Conservation (phyloP, 495 filamentous ascomycete genomes). For the Penicillium bovifimosum region DNA sequence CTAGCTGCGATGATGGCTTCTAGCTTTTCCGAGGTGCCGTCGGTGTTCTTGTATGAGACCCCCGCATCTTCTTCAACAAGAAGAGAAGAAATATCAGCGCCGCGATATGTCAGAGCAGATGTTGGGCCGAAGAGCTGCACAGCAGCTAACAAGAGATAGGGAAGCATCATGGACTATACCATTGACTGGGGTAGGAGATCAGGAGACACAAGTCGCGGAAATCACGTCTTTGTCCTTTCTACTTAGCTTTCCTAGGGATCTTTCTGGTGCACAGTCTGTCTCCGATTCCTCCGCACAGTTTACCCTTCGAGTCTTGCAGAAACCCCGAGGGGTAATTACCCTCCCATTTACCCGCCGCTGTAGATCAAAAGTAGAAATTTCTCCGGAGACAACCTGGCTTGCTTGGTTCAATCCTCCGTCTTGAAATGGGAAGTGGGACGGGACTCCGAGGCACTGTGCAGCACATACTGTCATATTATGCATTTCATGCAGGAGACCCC, state of each 20-base stretch:
- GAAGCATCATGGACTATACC: constrained; percentile 13
- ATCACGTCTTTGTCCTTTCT: not conserved
- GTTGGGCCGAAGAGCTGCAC: constrained; percentile 19
- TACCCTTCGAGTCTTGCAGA: not conserved
- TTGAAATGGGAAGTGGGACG: not conserved
- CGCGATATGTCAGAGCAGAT: constrained; percentile 53
- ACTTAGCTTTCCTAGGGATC: not conserved
- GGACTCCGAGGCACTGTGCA: no score
- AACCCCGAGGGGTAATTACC: not conserved
- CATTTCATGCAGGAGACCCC: no score
- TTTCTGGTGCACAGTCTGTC: not conserved
- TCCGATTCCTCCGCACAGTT: not conserved
- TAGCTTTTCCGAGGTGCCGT: constrained; percentile 47
- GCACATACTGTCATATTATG: no score
- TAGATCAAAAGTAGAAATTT: not conserved
- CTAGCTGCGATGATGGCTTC: constrained; percentile 58
- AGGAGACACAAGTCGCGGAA: not conserved
- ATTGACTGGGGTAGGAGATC: no score
- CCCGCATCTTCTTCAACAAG: constrained; percentile 58
- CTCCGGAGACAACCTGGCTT: not conserved
- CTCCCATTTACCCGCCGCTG: not conserved
- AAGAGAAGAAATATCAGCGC: constrained; percentile 70
- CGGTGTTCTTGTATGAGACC: constrained; percentile 52
- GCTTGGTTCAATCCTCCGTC: not conserved
- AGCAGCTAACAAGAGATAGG: constrained; percentile 18